Percentiles rank a stretch among this genome's conserved stretches.
Evolutionary conservation across 2,329 filamentous ascomycete species (phyloP).

Genomic region (Alternaria longipes): DNA sequence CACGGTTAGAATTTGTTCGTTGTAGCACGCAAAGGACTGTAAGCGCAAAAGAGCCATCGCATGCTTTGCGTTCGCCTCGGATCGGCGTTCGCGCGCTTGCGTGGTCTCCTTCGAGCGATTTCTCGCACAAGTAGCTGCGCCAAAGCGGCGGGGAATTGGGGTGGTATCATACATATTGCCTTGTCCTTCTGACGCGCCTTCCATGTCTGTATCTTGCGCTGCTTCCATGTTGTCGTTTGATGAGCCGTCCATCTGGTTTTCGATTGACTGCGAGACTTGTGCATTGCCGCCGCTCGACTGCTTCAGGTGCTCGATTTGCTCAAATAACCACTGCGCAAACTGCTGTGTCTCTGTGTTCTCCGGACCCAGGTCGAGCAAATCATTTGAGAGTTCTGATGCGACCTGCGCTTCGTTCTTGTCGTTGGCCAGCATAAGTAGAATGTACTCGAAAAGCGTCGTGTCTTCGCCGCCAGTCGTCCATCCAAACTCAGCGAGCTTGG

Average conservation of each 20-base stretch:
- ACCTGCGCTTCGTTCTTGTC: conserved; percentile 93
- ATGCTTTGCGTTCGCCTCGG: neutral
- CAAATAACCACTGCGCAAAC: conserved; percentile 93
- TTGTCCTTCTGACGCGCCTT: conserved; percentile 59
- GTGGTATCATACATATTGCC: conserved; percentile 55
- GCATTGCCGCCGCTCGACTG: conserved; percentile 63
- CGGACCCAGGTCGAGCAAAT: conserved; percentile 81
- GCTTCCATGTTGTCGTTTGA: conserved; percentile 45
- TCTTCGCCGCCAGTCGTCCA: conserved; percentile 86
- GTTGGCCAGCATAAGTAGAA: conserved; percentile 96
- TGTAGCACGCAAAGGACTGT: neutral
- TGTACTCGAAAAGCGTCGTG: conserved; percentile 90
- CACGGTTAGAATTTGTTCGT: conserved; percentile 29
- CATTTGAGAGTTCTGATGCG: conserved; percentile 83
- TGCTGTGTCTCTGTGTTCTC: conserved; percentile 84
- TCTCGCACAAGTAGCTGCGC: neutral
- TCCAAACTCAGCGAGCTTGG: conserved; percentile 90
- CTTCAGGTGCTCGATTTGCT: conserved; percentile 77
- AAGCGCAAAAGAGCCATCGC: conserved; percentile 3
- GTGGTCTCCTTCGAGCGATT: neutral
- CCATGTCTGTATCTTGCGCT: conserved; percentile 75
- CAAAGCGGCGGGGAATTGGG: conserved; percentile 3
- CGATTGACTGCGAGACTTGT: conserved; percentile 27
- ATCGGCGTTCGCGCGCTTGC: neutral
- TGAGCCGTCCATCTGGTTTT: conserved; percentile 36